These are phyloP conservation scores for Clausena lansium DNA, from an alignment of 345 rosid species.

Conservation along the genomic window DNA sequence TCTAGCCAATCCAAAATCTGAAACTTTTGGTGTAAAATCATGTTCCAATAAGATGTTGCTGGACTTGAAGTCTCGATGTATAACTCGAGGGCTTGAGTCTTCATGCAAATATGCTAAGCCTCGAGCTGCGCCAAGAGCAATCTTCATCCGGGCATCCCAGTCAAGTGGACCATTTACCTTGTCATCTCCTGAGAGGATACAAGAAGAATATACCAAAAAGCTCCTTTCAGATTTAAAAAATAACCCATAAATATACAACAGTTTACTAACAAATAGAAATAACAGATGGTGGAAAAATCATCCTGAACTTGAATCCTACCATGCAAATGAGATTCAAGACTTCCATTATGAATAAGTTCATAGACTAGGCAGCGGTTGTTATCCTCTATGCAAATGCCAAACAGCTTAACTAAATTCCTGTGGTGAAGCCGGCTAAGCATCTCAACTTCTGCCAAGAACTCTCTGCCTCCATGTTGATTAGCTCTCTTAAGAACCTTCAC, in stretches of 20 bases:
- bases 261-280: background rate
- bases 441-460: constrained; percentile 76
- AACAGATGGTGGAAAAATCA: background rate
- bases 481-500: constrained; percentile 73
- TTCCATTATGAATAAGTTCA: constrained; percentile 70
- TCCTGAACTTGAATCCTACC: constrained; percentile 30
- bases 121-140: constrained; percentile 78
- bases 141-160: constrained; percentile 73
- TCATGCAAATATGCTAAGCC: constrained; percentile 81
- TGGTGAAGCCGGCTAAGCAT: constrained; percentile 83
- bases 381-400: constrained; percentile 58
- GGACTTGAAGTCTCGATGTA: constrained; percentile 73
- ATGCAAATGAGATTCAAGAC: constrained; percentile 70
- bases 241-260: background rate
- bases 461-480: constrained; percentile 57
- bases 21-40: constrained; percentile 70
- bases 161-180: constrained; percentile 50
- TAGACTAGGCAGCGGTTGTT: constrained; percentile 55
- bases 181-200: constrained; percentile 44
- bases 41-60: constrained; percentile 72
- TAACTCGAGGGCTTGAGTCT: constrained; percentile 71
- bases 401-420: constrained; percentile 62
- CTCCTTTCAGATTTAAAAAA: background rate
- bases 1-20: constrained; percentile 81
- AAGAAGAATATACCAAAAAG: constrained; percentile 5